A percentile compares a stretch with the other conserved stretches of the same genome.
These are phyloP conservation scores for Penstemon barbatus DNA, from an alignment of 257 asterid species.

Conservation along the genomic window DNA sequence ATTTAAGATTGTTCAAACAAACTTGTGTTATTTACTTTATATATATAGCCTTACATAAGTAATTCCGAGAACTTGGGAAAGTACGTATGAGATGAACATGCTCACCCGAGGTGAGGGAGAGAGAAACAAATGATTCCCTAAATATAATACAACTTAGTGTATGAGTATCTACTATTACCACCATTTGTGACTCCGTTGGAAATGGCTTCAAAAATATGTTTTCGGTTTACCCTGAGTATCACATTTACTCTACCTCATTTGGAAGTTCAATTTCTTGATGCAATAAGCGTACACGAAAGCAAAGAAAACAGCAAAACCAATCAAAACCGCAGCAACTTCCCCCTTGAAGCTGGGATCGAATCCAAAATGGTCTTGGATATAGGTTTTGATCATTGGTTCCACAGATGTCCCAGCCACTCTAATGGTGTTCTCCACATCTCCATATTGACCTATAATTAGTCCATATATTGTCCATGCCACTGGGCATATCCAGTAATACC, in stretches of 20 bases:
- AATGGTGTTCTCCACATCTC: constrained; percentile 12
- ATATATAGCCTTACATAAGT: too few relatives aligned
- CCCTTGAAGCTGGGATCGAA: constrained; percentile 59
- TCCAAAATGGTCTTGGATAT: constrained; percentile 62
- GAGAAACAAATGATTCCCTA: too few relatives aligned
- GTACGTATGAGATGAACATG: too few relatives aligned
- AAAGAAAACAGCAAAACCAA: constrained; percentile 54
- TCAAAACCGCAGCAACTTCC: constrained; percentile 55
- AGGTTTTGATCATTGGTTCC: constrained; percentile 48
- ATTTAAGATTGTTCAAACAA: too few relatives aligned
- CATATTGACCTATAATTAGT: constrained; percentile 54
- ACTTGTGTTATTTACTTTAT: too few relatives aligned
- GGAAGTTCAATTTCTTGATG: constrained; percentile 45
- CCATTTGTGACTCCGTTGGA: background rate
- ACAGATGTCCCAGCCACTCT: constrained; percentile 37
- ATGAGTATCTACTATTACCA: background rate
- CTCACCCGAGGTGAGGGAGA: too few relatives aligned
- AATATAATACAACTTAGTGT: too few relatives aligned
- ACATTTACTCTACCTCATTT: constrained; percentile 38
- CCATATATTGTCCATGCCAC: constrained; percentile 96
- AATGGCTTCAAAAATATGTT: background rate
- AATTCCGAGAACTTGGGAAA: too few relatives aligned
- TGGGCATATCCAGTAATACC: constrained; percentile 96
- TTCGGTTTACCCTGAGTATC: background rate
- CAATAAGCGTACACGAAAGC: constrained; percentile 40